Conservation (phyloP, 352 stramenopile genomes). For the Globisporangium emineosum region DNA sequence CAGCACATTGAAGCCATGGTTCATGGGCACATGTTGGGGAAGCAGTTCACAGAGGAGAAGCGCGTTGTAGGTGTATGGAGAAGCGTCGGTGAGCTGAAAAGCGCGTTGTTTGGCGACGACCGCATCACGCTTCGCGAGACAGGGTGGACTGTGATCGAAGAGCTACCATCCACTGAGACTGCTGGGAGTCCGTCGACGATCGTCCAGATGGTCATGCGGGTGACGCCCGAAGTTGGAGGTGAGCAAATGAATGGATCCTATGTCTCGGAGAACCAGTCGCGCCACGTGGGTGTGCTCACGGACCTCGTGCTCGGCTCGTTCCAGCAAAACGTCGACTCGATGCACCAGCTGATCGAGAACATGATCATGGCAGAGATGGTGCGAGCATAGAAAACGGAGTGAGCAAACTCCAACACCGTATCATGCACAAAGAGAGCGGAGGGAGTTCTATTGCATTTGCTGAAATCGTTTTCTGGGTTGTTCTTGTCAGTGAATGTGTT, state of each 20-base stretch:
- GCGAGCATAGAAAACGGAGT: not conserved
- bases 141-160: slow-evolving; percentile 9
- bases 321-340: slow-evolving; percentile 5
- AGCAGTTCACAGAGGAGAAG: not conserved
- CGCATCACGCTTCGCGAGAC: not conserved
- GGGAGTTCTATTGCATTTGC: too few relatives aligned
- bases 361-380: not conserved
- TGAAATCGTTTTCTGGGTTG: too few relatives aligned
- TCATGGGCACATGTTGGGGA: not conserved
- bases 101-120: not conserved
- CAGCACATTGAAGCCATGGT: not conserved
- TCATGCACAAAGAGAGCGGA: too few relatives aligned
- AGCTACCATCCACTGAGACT: too few relatives aligned
- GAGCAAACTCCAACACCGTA: too few relatives aligned
- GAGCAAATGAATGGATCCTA: too few relatives aligned
- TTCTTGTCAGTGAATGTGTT: too few relatives aligned
- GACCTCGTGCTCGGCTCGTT: slow-evolving; percentile 13
- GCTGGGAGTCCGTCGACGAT: too few relatives aligned
- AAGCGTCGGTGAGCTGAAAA: not conserved
- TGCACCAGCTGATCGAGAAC: slow-evolving; percentile 12
- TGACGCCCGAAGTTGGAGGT: not conserved
- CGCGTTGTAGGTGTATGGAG: not conserved
- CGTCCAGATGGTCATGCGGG: not conserved
- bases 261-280: too few relatives aligned
- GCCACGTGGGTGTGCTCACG: slow-evolving; percentile 8